Conservation (phyloP, 306 rosid genomes). For the Dalbergia cultrata region DNA sequence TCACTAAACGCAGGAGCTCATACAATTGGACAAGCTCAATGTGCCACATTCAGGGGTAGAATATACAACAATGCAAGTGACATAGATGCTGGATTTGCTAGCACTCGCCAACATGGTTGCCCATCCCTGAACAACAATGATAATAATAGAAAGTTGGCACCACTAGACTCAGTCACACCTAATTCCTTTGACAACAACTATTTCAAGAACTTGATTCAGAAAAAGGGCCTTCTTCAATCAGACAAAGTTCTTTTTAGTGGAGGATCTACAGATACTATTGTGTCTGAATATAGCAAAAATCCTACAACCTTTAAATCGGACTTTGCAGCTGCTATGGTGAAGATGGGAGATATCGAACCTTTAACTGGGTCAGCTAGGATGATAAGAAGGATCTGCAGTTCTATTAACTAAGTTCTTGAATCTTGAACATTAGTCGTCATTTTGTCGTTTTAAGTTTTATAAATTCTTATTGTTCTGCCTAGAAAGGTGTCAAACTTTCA, state of each 20-base stretch:
- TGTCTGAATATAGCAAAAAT: conserved; percentile 42
- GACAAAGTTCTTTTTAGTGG: conserved; percentile 54
- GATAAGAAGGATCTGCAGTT: conserved; percentile 44
- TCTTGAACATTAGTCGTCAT: no score
- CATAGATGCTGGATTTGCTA: conserved; percentile 63
- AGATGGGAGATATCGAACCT: conserved; percentile 48
- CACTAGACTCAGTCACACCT: conserved; percentile 66
- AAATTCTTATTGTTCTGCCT: no score
- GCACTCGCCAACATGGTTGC: conserved; percentile 54
- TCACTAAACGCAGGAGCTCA: conserved; percentile 15
- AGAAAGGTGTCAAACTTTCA: no score
- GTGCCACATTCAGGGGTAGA: conserved; percentile 57
- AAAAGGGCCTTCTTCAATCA: conserved; percentile 63
- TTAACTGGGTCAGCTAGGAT: conserved; percentile 37
- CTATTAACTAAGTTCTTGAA: conserved; percentile 39
- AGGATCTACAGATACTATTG: conserved; percentile 44
- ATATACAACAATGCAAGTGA: conserved; percentile 57
- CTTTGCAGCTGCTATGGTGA: conserved; percentile 53
- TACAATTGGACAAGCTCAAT: conserved; percentile 64
- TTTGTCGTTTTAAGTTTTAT: no score
- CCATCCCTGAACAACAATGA: conserved; percentile 19
- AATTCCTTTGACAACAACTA: conserved; percentile 67
- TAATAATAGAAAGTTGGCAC: conserved; percentile 53
- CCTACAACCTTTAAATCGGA: conserved; percentile 50
- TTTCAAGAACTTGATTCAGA: no score